Percentiles rank a stretch among this genome's conserved stretches.
These are phyloP conservation scores for Voacanga thouarsii DNA, from an alignment of 257 asterid species.

Conservation along the genomic window DNA sequence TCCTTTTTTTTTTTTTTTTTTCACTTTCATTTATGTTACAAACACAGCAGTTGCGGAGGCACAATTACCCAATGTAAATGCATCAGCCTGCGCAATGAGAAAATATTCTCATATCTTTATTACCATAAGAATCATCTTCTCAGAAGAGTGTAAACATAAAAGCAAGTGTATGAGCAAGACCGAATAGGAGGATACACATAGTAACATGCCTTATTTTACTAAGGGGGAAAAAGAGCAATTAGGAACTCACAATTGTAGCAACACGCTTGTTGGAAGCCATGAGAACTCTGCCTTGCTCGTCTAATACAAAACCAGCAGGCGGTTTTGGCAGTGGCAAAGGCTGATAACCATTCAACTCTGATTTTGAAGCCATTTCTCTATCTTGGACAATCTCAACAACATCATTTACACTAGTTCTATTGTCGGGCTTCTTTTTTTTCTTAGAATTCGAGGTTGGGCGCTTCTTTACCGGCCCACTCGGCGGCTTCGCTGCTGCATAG, in stretches of 20 bases:
- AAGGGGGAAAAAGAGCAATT: neutral
- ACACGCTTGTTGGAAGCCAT: conserved; percentile 82
- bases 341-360: conserved; percentile 17
- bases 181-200: neutral
- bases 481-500: conserved; percentile 32
- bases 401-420: neutral
- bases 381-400: conserved; percentile 25
- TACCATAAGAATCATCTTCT: neutral
- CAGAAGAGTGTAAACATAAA: neutral
- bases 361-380: conserved; percentile 1
- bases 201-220: neutral
- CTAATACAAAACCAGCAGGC: conserved; percentile 90
- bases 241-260: conserved; percentile 63
- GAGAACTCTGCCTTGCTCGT: conserved; percentile 79
- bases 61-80: neutral
- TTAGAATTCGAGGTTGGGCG: conserved; percentile 27
- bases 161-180: neutral
- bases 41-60: neutral
- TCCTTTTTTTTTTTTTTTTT: neutral
- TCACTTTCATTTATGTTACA: neutral
- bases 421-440: conserved; percentile 29
- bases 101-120: neutral
- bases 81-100: neutral
- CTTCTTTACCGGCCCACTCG: conserved; percentile 37
- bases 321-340: conserved; percentile 85